Evolutionary conservation across 768 basidiomycete genomes (phyloP), one percentile per base, ranked within the genome.

Genomic region (Amanita thiersii): DNA sequence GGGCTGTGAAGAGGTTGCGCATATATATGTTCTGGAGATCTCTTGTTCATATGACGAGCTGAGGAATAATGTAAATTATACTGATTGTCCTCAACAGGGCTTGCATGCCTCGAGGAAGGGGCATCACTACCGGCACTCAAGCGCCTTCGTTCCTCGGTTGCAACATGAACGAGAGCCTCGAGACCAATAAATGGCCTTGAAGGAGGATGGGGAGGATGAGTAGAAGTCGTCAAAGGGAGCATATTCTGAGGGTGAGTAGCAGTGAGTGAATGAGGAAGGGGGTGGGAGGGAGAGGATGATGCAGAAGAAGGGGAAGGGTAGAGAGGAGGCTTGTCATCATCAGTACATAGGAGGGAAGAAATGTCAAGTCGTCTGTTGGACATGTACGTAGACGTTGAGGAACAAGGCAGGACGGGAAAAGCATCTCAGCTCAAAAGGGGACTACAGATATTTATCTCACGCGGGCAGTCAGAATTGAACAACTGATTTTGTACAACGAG

Each of bases 111-210:
- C 14, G 40, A 42, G 10, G 35, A 19, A 20, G 14, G 18, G 14
- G 34, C 20, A 51, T 47, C 37, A 25, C 47, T 39, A 47, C 63
- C 57, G 37, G 49, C 56, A 44, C 58, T 59, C 43, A 84, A 65
- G 20, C 79, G 61, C 24, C 72, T 66, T 33, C 75, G 70, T 50
- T 84, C 82, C 51, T 79, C 74, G 1, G 77, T 75, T 3, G 83
- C 83, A 15, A 73, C 81, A 58, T 83, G 79, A 8, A 81, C 82
- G 31, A 86, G 71, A 2, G 78, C 80, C 34, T 85, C 81, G 37
- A 85, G 59, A 17, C 72, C 72, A 2, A 61, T 52, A 53, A 48
- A 61, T 42, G 55, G 54, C 14, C 42, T 54, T 49, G 50, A 53
- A 43, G 52, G 48, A 21, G 38, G 50, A 10, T 39, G 40, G 23